Base-by-base conservation (phyloP, 1,139 yeast species). In the Nakaseomyces uthaithaninus region DNA sequence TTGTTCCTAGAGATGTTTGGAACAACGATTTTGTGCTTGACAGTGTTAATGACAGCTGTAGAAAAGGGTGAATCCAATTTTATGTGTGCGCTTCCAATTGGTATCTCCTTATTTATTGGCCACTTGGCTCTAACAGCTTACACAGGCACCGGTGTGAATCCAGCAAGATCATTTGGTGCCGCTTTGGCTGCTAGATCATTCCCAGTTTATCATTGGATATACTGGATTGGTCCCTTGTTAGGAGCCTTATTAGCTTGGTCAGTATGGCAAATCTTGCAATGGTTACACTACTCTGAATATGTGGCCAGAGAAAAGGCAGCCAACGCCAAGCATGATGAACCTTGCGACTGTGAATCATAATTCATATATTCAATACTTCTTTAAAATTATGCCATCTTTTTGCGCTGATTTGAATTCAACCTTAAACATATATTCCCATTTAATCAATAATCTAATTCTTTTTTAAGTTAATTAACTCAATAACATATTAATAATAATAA, bases 131-230 rank as follows among this genome's bases (percentile, higher is more conserved):
- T 82, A 60, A 84, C 85, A 46, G 81, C 72, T 74, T 80, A 75
- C 68, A 81, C 94, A 43, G 94, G 94, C 60, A 94, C 94, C 34
- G 94, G 94, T 58, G 68, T 83, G 59, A 85, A 85, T 72, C 94
- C 94, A 42, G 94, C 94, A 39, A 77, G 95, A 68, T 68, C 85
- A 26, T 76, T 85, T 47, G 95, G 95, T 57, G 93, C 95, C 41
- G 73, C 78, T 61, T 69, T 83, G 46, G 93, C 87, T 45, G 72
- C 73, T 43, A 66, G 65, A 44, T 68, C 74, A 27, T 85, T 85
- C 77, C 93, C 94, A 33, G 63, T 60, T 55, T 84, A 85, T 66
- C 86, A 77, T 70, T 85, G 94, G 94, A 82, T 85, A 49, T 85
- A 85, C 71, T 84, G 94, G 93, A 74, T 85, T 43, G 94, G 94